Percentiles rank a stretch among this genome's conserved stretches.
Evolutionary conservation across 2,329 filamentous ascomycete species (phyloP).

Genomic region (Aspergillus carbonarius): DNA sequence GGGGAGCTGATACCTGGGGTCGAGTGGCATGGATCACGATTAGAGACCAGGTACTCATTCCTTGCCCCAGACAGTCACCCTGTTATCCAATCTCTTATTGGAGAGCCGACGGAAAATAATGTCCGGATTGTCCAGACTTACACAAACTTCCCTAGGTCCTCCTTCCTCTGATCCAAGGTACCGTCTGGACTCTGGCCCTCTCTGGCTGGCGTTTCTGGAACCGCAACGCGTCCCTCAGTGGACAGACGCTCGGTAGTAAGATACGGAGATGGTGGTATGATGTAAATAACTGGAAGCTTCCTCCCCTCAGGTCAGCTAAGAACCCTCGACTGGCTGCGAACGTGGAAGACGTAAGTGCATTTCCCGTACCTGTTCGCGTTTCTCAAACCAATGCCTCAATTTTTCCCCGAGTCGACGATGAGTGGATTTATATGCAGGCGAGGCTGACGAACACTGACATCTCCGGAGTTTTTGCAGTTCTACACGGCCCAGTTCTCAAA

Average conservation of each 20-base stretch:
- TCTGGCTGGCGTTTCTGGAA: constrained; percentile 93
- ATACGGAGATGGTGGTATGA: constrained; percentile 91
- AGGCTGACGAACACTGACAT: constrained; percentile 25
- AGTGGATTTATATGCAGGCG: neutral
- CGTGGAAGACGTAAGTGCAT: constrained; percentile 44
- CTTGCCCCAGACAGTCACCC: neutral
- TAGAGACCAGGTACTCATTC: constrained; percentile 70
- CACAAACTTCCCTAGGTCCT: constrained; percentile 60
- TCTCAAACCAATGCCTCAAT: neutral
- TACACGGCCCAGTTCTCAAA: constrained; percentile 38
- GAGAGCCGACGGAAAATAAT: neutral
- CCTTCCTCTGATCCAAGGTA: constrained; percentile 82
- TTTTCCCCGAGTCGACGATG: neutral
- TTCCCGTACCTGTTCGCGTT: neutral
- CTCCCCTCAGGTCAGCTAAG: constrained; percentile 38
- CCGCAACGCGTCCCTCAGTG: constrained; percentile 70
- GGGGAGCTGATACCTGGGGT: constrained; percentile 74
- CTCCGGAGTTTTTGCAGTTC: constrained; percentile 38
- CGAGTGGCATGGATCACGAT: constrained; percentile 80
- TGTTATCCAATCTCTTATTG: neutral
- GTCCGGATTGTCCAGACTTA: neutral
- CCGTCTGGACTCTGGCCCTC: constrained; percentile 82
- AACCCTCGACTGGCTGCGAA: constrained; percentile 37
- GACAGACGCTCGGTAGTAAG: constrained; percentile 72
- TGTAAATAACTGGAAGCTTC: constrained; percentile 85